phyloP scores from a whole-genome alignment of 805 yeast genomes.

The Sungouiella thailandica region DNA sequence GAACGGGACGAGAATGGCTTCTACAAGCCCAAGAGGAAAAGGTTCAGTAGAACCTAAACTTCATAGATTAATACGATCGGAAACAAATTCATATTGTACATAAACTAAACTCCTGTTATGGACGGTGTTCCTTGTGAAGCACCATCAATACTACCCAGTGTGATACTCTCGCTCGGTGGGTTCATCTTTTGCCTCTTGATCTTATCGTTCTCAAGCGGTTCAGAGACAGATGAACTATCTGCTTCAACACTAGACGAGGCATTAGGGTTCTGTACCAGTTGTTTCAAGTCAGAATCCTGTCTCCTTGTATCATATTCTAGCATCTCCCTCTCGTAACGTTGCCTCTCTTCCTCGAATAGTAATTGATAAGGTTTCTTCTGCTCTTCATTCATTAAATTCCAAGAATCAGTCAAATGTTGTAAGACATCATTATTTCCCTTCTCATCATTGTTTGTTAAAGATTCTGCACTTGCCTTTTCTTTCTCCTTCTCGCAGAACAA shows the following conservation, averaged over 20 bases:
- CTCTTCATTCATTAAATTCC: conserved; percentile 71
- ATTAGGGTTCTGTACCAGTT: too few species aligned
- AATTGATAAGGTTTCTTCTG: conserved; percentile 70
- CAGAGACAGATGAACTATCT: too few species aligned
- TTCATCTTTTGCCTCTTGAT: not conserved
- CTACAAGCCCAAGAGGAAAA: conserved; percentile 34
- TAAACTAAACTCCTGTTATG: too few species aligned
- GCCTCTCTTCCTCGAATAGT: conserved; percentile 71
- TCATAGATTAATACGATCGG: not conserved
- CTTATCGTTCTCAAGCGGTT: not conserved
- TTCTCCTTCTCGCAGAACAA: conserved; percentile 84
- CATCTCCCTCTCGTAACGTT: conserved; percentile 72
- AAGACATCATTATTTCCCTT: conserved; percentile 54
- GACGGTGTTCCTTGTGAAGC: too few species aligned
- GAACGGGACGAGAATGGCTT: conserved; percentile 74
- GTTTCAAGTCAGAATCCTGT: too few species aligned
- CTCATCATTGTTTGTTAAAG: conserved; percentile 50
- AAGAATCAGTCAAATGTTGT: conserved; percentile 74
- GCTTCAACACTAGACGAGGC: too few species aligned
- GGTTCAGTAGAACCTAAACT: too few species aligned
- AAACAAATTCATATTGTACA: too few species aligned
- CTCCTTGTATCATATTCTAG: conserved; percentile 19
- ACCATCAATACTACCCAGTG: too few species aligned
- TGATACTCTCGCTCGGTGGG: too few species aligned
- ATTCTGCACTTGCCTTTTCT: conserved; percentile 58